Conservation (phyloP, 2,329 filamentous ascomycete species). For the Onygenales sp. region DNA sequence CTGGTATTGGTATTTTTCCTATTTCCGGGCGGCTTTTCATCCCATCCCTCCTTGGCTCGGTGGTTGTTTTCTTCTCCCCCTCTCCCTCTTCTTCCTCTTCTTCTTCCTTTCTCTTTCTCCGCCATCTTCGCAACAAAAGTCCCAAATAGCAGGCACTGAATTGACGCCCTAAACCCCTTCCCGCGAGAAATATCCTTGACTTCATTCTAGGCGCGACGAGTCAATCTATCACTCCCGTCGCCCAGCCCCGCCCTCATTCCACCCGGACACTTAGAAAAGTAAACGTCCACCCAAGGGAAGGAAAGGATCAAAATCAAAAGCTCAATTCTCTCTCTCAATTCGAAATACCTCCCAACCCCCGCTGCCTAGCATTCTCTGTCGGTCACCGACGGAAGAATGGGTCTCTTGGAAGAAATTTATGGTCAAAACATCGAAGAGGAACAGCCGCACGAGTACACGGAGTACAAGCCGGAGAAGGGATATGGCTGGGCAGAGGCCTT, state of each 20-base stretch:
- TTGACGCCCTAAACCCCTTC: neutral
- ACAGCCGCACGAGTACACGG: slow-evolving; percentile 39
- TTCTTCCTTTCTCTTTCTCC: neutral
- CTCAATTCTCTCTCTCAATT: neutral
- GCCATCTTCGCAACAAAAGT: neutral
- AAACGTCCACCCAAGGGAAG: neutral
- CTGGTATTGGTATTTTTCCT: neutral
- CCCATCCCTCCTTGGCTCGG: neutral
- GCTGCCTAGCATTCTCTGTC: slow-evolving; percentile 26
- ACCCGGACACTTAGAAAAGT: neutral
- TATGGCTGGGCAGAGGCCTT: slow-evolving; percentile 95
- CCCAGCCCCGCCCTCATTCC: neutral
- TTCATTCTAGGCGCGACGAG: neutral
- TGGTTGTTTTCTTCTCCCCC: neutral
- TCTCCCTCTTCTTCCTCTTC: neutral
- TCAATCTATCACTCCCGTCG: neutral
- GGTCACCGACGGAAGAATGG: slow-evolving; percentile 40
- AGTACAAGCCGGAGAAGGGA: slow-evolving; percentile 47
- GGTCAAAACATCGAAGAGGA: slow-evolving; percentile 38
- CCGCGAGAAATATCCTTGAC: neutral
- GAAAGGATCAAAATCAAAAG: neutral
- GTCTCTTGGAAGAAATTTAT: slow-evolving; percentile 41
- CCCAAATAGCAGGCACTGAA: neutral
- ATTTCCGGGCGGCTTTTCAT: neutral
- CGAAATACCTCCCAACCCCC: neutral